Evolutionary conservation across 257 asterid species (phyloP).

Genomic region (Solanum appendiculatum): DNA sequence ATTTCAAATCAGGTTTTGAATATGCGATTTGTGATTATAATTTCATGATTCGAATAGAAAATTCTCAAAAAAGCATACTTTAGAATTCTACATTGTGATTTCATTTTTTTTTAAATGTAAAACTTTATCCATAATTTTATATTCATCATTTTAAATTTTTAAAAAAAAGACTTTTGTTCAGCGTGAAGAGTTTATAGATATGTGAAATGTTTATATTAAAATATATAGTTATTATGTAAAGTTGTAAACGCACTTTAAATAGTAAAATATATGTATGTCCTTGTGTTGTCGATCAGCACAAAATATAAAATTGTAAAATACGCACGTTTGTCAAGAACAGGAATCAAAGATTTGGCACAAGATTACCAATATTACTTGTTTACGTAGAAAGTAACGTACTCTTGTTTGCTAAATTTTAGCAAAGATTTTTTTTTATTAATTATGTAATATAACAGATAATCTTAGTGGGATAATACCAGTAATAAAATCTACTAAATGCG

Average conservation of each 20-base stretch:
- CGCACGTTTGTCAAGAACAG: neutral
- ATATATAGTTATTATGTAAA: neutral
- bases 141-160: too few relatives aligned
- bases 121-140: neutral
- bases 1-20: too few relatives aligned
- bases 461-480: neutral
- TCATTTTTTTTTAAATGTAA: too few relatives aligned
- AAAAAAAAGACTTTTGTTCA: too few relatives aligned
- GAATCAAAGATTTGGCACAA: neutral
- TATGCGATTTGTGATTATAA: too few relatives aligned
- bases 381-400: neutral
- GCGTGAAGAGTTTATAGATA: too few relatives aligned
- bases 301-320: neutral
- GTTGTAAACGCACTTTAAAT: neutral
- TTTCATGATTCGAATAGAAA: neutral
- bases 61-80: too few relatives aligned
- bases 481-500: neutral
- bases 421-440: too few relatives aligned
- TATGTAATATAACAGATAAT: neutral
- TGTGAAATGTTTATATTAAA: too few relatives aligned
- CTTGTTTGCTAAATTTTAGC: neutral
- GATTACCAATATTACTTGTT: neutral
- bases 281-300: neutral
- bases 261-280: neutral
- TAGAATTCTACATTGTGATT: neutral